Evolutionary conservation across 139 green algal genomes (phyloP).

Genomic region (Coelastrella sp.): DNA sequence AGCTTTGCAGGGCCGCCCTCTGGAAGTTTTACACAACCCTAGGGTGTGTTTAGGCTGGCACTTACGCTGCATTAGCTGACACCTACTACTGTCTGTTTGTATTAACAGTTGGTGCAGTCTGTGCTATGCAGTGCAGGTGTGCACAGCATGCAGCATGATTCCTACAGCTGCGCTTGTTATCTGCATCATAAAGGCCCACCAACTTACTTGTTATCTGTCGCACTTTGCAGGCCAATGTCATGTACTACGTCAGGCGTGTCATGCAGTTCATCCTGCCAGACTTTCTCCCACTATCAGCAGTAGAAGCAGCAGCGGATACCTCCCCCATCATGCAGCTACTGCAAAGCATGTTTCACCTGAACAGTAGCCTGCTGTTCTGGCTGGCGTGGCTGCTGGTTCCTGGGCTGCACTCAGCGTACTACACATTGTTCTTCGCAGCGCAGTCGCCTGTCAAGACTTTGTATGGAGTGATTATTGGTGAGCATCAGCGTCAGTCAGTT

Average conservation of each 20-base stretch:
- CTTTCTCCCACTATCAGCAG: background rate
- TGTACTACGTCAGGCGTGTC: background rate
- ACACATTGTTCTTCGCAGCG: constrained; percentile 5
- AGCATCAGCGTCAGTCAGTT: no score
- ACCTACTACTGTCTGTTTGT: no score
- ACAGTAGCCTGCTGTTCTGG: constrained; percentile 26
- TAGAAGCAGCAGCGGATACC: constrained; percentile 7
- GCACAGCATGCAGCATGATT: no score
- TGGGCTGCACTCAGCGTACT: constrained; percentile 12
- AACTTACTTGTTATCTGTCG: no score
- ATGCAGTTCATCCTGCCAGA: background rate
- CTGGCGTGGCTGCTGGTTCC: constrained; percentile 24
- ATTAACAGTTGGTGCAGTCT: background rate
- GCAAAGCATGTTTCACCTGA: background rate
- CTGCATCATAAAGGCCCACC: no score
- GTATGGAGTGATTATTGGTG: constrained; percentile 22
- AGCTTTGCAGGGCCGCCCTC: no score
- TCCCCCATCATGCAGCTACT: background rate
- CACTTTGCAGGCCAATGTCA: constrained; percentile 7
- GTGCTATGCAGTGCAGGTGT: background rate
- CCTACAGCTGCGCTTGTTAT: background rate
- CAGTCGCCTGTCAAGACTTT: constrained; percentile 4
- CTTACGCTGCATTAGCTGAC: no score
- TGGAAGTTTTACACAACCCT: no score
- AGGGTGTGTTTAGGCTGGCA: no score